Evolutionary conservation across 257 asterid species (phyloP), one percentile per base, ranked within the genome.

Genomic region (Solanum boliviense): DNA sequence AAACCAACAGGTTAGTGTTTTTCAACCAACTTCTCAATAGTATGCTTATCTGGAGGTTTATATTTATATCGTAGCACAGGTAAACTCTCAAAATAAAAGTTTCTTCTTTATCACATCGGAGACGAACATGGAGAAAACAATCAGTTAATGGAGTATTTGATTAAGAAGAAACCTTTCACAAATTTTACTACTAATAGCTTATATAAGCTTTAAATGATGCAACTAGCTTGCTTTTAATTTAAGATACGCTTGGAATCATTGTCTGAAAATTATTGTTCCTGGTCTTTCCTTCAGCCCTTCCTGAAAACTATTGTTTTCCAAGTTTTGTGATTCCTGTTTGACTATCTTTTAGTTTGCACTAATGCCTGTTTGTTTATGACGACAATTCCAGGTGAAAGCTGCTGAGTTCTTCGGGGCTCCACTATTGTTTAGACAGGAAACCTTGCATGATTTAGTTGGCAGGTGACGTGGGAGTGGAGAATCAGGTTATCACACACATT

Each of bases 1-100:
- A 93, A 91, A 87, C 93, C 92, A 88, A 88, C 89, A 91, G 95
- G 94, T 92, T 52, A 86, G 93, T 83, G 35, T 39, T 88, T 32
- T 13, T 20, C 41, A 78, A 41, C 36, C 76, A 12, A 38, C 29
- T 65, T 35, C 85, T 20, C 41, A 9, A 18, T 48, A 18, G 12
- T 48, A 29, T 74, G 15, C 21, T 41, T 41, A 65, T 85, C 41
- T 32, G 20, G 27, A 85, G 65, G 31, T 85, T 68, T 39, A 9
- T 36, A 25, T 32, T 67, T 48, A 18, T 48, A 10, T 20, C 31
- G 56, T 48, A 46, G 11, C 5, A 74, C 27, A 0, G 85, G 18
- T 5, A 16, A 48, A 1, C 11, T 31, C 39, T 0, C 2, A 23
- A 29, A 29, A 52, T 48, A 29, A 5, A 9, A 29, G 70, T 18